phyloP scores from a whole-genome alignment of 805 yeast genomes.

The Sungouiella thailandica region DNA sequence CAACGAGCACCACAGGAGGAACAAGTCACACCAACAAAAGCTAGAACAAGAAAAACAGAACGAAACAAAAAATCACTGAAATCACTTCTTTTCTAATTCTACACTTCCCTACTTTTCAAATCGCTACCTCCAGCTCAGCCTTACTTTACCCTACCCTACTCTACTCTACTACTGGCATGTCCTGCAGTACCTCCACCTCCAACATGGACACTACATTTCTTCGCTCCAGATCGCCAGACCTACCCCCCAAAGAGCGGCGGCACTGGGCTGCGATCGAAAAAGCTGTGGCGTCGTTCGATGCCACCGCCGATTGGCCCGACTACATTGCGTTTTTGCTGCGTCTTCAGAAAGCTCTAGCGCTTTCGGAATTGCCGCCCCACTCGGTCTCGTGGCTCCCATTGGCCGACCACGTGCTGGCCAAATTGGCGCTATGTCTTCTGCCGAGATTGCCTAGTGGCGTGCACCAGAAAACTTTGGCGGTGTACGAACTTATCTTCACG shows the following conservation, averaged over 20 bases:
- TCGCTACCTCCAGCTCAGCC: too few relatives aligned
- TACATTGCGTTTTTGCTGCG: conserved; percentile 84
- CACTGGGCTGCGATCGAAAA: conserved; percentile 64
- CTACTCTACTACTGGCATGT: too few relatives aligned
- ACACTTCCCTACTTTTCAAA: too few relatives aligned
- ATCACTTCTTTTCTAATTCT: too few relatives aligned
- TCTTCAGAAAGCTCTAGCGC: conserved; percentile 62
- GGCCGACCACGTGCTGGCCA: conserved; percentile 59
- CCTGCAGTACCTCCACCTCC: too few relatives aligned
- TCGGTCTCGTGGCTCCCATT: conserved; percentile 55
- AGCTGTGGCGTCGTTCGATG: conserved; percentile 69
- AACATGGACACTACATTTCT: too few relatives aligned
- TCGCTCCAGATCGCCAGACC: conserved; percentile 1
- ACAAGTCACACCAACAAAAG: too few relatives aligned
- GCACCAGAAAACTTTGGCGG: conserved; percentile 79
- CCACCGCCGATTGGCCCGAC: conserved; percentile 96
- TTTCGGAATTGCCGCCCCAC: conserved; percentile 23
- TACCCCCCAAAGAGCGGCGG: conserved; percentile 57
- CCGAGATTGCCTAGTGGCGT: conserved; percentile 91
- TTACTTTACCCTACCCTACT: too few relatives aligned
- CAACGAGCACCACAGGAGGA: too few relatives aligned
- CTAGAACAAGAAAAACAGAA: too few relatives aligned
- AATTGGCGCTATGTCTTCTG: conserved; percentile 74
- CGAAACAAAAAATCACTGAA: too few relatives aligned
- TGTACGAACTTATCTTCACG: conserved; percentile 67